Percentiles rank a stretch among this genome's conserved stretches.
phyloP scores from a whole-genome alignment of 768 basidiomycete genomes.

The Lyophyllum semitale region DNA sequence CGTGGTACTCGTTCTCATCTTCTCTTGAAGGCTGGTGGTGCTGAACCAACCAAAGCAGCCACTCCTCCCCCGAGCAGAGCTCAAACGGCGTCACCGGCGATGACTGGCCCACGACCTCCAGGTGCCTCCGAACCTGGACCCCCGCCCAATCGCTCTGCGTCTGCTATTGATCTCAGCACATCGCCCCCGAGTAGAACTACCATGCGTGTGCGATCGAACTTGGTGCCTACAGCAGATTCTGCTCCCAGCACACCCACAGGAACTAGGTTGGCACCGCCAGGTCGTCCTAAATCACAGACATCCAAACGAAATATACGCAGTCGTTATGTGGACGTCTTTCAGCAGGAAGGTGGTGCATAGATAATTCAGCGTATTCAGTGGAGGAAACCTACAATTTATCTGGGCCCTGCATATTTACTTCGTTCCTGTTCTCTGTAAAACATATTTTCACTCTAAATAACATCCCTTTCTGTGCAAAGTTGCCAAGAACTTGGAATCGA shows the following conservation, averaged over 20 bases:
- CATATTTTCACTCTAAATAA: slow-evolving; percentile 2
- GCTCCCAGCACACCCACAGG: slow-evolving; percentile 49
- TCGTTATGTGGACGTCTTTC: slow-evolving; percentile 91
- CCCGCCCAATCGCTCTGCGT: slow-evolving; percentile 57
- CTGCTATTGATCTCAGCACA: slow-evolving; percentile 60
- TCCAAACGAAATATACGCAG: slow-evolving; percentile 78
- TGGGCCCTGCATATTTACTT: slow-evolving; percentile 15
- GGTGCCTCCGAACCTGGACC: slow-evolving; percentile 25
- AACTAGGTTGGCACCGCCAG: slow-evolving; percentile 44
- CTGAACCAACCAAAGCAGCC: slow-evolving; percentile 54
- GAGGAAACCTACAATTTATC: neutral
- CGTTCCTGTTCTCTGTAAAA: slow-evolving; percentile 2
- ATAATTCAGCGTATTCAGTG: slow-evolving; percentile 11
- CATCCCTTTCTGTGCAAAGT: too few species aligned
- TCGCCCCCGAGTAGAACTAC: slow-evolving; percentile 54
- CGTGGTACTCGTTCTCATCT: slow-evolving; percentile 2
- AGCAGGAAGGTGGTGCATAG: slow-evolving; percentile 45
- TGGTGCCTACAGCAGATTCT: slow-evolving; percentile 57
- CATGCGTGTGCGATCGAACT: slow-evolving; percentile 64
- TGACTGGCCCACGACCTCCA: slow-evolving; percentile 38
- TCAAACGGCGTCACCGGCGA: slow-evolving; percentile 82
- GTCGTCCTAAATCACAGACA: slow-evolving; percentile 57
- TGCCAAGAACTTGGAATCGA: neutral
- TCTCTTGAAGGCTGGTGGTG: slow-evolving; percentile 52
- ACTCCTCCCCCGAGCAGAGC: slow-evolving; percentile 73